Conservation (phyloP, 139 green algal species). For the Zygnema circumcarinatum region DNA sequence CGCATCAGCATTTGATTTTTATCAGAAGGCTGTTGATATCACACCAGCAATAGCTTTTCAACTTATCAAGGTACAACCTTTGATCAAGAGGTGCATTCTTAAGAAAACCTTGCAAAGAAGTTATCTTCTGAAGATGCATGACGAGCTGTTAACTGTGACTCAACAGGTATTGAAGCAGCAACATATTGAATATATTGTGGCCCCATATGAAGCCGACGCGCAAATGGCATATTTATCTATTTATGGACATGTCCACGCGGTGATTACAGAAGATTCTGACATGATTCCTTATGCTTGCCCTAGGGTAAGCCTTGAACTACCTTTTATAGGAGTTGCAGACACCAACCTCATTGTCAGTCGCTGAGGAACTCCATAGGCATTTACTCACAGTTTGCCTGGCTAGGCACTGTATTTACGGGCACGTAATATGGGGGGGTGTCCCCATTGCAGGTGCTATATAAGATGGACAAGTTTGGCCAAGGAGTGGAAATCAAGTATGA, state of each 20-base stretch:
- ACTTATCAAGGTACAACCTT: conserved; percentile 63
- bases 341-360: conserved; percentile 34
- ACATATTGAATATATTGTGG: conserved; percentile 85
- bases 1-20: conserved; percentile 82
- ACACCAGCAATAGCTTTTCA: conserved; percentile 79
- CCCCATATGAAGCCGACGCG: conserved; percentile 96
- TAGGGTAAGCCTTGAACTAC: conserved; percentile 58
- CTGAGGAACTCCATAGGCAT: background rate
- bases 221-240: conserved; percentile 83
- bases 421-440: too few species aligned
- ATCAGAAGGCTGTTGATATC: conserved; percentile 83
- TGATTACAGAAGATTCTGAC: conserved; percentile 97
- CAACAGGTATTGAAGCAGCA: conserved; percentile 73
- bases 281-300: conserved; percentile 93
- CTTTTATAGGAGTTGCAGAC: too few species aligned
- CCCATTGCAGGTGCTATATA: conserved; percentile 82
- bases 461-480: conserved; percentile 86
- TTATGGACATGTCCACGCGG: conserved; percentile 76
- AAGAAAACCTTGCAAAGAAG: background rate
- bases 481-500: conserved; percentile 72
- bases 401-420: too few species aligned
- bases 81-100: background rate
- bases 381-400: too few species aligned
- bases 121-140: background rate
- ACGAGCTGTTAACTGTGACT: too few species aligned